phyloP scores from a whole-genome alignment of 768 basidiomycete genomes.

The Hortiboletus campestris region DNA sequence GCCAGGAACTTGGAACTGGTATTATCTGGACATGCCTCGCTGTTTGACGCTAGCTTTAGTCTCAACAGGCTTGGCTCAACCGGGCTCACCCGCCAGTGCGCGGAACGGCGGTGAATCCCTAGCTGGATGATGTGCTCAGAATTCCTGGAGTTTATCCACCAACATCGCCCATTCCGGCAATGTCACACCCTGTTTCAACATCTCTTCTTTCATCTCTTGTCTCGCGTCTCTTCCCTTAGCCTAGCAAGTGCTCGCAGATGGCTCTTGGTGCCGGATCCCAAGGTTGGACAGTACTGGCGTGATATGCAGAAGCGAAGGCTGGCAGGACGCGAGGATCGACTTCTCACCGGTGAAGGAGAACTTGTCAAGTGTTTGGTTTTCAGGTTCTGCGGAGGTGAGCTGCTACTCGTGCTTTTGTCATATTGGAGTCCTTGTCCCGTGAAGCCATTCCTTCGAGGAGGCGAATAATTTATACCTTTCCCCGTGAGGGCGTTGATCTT shows the following conservation, averaged over 20 bases:
- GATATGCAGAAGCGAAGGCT: constrained; percentile 65
- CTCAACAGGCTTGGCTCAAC: background rate
- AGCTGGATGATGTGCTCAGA: constrained; percentile 15
- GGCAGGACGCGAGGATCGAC: constrained; percentile 47
- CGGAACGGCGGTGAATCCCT: background rate
- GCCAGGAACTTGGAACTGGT: background rate
- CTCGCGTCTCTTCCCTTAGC: constrained; percentile 62
- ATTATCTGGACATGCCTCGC: background rate
- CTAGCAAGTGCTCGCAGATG: constrained; percentile 62
- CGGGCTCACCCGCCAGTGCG: background rate
- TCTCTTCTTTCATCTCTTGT: constrained; percentile 69
- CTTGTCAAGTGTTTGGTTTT: constrained; percentile 10
- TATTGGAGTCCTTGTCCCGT: constrained; percentile 8
- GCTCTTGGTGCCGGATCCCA: constrained; percentile 56
- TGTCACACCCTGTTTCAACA: constrained; percentile 64
- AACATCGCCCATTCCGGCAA: constrained; percentile 79
- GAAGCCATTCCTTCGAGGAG: constrained; percentile 19
- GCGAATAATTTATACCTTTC: constrained; percentile 25
- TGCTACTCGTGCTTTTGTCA: constrained; percentile 17
- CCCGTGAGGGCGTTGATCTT: constrained; percentile 33
- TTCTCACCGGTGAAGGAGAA: constrained; percentile 13
- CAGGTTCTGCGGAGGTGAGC: constrained; percentile 21
- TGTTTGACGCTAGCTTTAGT: background rate
- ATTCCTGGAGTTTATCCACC: constrained; percentile 56
- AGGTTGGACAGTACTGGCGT: constrained; percentile 53